Conservation (phyloP, 768 basidiomycete genomes). For the Lentinula edodes region DNA sequence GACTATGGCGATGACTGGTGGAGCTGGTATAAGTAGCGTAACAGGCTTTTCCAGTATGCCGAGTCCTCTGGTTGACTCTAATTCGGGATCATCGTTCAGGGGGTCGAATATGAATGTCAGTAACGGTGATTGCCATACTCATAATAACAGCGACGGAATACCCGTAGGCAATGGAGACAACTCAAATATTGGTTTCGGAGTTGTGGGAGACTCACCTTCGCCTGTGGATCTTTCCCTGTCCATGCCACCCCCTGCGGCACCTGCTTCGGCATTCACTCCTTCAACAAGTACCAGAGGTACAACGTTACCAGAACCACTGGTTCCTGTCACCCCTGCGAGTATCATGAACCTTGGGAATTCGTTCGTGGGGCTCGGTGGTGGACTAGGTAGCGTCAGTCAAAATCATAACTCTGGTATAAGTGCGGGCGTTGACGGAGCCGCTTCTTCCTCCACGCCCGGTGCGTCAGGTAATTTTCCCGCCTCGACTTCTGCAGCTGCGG, state of each 20-base stretch:
- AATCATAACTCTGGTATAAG: neutral
- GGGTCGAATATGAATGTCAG: neutral
- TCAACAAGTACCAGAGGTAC: conserved; percentile 1
- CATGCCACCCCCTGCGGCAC: conserved; percentile 81
- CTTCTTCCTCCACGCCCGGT: neutral
- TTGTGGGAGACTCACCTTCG: conserved; percentile 59
- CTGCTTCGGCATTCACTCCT: conserved; percentile 15
- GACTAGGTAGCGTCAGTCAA: conserved; percentile 16
- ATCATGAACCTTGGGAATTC: conserved; percentile 78
- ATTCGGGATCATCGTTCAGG: neutral
- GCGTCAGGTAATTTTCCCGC: too few species aligned
- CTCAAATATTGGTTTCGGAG: neutral
- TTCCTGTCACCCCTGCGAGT: conserved; percentile 85
- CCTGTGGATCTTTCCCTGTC: conserved; percentile 68
- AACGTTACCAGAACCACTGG: conserved; percentile 23
- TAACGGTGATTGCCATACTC: neutral
- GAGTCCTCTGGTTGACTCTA: neutral
- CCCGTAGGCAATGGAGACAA: neutral
- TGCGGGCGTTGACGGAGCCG: neutral
- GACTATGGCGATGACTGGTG: conserved; percentile 1
- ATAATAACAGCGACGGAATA: neutral
- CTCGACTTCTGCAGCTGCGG: neutral
- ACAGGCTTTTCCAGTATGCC: neutral
- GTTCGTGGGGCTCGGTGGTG: conserved; percentile 41
- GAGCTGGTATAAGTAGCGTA: neutral